A percentile compares a stretch with the other conserved stretches of the same genome.
phyloP scores from a whole-genome alignment of 768 basidiomycete species.

The Daedaleopsis nitida region DNA sequence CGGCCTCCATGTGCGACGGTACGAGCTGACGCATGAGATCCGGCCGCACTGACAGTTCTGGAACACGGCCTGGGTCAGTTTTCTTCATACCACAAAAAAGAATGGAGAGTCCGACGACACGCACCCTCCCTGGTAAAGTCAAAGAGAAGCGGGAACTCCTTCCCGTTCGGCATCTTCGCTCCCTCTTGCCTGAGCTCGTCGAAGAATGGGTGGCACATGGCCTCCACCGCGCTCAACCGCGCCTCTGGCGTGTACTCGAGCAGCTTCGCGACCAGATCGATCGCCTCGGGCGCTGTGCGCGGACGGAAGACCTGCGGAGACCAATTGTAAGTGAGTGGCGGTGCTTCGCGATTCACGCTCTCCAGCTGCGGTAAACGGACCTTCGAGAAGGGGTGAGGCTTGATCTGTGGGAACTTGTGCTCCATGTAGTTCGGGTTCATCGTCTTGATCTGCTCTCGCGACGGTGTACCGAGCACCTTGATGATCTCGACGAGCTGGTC shows the following conservation, averaged over 20 bases:
- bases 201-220: constrained; percentile 96
- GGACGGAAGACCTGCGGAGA: constrained; percentile 88
- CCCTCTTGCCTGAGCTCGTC: constrained; percentile 92
- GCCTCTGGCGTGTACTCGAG: constrained; percentile 98
- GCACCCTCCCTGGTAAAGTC: constrained; percentile 95
- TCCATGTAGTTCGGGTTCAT: constrained; percentile 99
- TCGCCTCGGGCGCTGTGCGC: constrained; percentile 93
- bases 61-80: constrained; percentile 5
- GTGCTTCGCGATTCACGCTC: neutral
- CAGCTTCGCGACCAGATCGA: constrained; percentile 91
- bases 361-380: constrained; percentile 40
- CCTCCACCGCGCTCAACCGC: constrained; percentile 85
- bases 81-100: neutral
- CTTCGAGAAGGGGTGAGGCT: constrained; percentile 99
- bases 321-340: neutral
- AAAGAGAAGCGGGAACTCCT: constrained; percentile 92
- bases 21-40: constrained; percentile 92
- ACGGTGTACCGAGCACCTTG: constrained; percentile 98
- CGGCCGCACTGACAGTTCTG: constrained; percentile 95
- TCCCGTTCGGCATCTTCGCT: constrained; percentile 94
- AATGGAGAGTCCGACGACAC: constrained; percentile 30
- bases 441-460: constrained; percentile 99
- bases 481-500: constrained; percentile 99
- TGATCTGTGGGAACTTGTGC: constrained; percentile 99
- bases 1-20: constrained; percentile 86